Conservation (phyloP, 2,329 filamentous ascomycete genomes). For the Fusarium sp. region DNA sequence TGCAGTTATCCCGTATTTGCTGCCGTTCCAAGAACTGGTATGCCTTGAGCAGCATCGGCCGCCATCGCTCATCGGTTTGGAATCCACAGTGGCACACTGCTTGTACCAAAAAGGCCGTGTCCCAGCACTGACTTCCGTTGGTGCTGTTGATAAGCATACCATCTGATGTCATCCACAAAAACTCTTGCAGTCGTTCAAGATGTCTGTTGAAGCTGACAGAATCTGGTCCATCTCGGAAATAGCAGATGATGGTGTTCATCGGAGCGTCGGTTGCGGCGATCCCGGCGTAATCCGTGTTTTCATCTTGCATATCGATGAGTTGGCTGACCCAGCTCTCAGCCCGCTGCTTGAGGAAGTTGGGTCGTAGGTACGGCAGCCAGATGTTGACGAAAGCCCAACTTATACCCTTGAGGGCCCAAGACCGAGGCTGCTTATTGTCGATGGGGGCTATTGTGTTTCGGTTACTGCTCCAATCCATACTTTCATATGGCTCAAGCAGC, state of each 20-base stretch:
- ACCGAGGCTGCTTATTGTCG: conserved; percentile 95
- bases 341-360: conserved; percentile 73
- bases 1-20: conserved; percentile 87
- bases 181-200: conserved; percentile 85
- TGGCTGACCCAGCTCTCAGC: conserved; percentile 87
- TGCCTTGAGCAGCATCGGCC: conserved; percentile 85
- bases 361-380: conserved; percentile 83
- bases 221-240: conserved; percentile 85
- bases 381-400: conserved; percentile 85
- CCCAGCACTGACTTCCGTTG: conserved; percentile 97
- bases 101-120: conserved; percentile 91
- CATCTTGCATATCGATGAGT: conserved; percentile 89
- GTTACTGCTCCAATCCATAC: conserved; percentile 82
- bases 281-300: conserved; percentile 88
- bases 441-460: conserved; percentile 84
- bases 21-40: conserved; percentile 90
- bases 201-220: conserved; percentile 81
- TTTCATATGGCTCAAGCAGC: conserved; percentile 82
- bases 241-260: conserved; percentile 89
- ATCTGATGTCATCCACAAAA: conserved; percentile 90
- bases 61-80: conserved; percentile 81
- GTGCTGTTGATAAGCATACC: conserved; percentile 96
- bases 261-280: conserved; percentile 91
- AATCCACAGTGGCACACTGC: conserved; percentile 84
- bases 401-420: conserved; percentile 81